phyloP scores from a whole-genome alignment of 192 early-diverging fungal genomes.

The Backusella australiensis region DNA sequence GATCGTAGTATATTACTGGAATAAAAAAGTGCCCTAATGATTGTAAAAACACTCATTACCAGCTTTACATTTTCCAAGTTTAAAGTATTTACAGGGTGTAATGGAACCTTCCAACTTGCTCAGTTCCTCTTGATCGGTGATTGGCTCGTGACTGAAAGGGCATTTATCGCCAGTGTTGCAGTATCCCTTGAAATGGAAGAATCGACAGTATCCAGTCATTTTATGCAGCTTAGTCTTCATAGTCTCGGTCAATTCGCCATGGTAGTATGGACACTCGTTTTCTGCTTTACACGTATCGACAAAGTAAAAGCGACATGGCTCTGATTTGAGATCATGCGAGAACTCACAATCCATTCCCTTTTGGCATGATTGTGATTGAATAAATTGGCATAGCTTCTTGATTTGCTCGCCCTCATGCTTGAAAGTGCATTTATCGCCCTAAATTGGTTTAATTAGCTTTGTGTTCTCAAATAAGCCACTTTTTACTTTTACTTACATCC shows the following conservation, averaged over 20 bases:
- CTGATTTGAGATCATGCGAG: conserved; percentile 27
- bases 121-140: conserved; percentile 1
- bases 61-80: conserved; percentile 15
- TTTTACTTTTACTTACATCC: conserved; percentile 6
- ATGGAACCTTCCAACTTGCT: conserved; percentile 12
- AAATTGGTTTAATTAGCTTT: neutral
- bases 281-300: conserved; percentile 22
- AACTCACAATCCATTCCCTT: conserved; percentile 18
- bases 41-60: conserved; percentile 31
- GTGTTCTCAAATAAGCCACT: neutral
- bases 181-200: conserved; percentile 38
- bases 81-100: conserved; percentile 19
- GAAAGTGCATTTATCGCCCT: conserved; percentile 21
- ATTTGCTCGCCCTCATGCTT: conserved; percentile 6
- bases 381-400: conserved; percentile 15
- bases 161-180: conserved; percentile 37
- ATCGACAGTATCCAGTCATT: conserved; percentile 29
- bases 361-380: conserved; percentile 21
- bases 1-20: too few relatives aligned
- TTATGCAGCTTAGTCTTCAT: neutral
- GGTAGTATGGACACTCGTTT: conserved; percentile 26
- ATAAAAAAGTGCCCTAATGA: neutral
- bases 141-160: conserved; percentile 26
- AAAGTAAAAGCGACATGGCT: conserved; percentile 37
- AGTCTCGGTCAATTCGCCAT: conserved; percentile 14